Conservation (phyloP, 306 rosid genomes). For the Bauhinia variegata region DNA sequence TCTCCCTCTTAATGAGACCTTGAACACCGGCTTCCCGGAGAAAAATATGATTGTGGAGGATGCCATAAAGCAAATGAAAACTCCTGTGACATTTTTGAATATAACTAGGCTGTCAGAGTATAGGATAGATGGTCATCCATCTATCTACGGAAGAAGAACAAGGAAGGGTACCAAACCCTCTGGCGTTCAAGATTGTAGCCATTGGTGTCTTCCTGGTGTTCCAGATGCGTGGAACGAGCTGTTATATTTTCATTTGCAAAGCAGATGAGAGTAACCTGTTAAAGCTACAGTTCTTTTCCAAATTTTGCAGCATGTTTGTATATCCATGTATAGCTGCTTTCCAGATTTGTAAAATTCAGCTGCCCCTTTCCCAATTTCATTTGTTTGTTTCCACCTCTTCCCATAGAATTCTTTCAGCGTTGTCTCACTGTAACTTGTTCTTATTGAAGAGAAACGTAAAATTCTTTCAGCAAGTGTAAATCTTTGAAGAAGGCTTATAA, state of each 20-base stretch:
- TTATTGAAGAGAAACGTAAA: too few relatives aligned
- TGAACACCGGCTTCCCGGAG: constrained; percentile 43
- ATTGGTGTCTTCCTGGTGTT: constrained; percentile 98
- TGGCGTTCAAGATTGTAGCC: constrained; percentile 84
- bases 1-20: constrained; percentile 57
- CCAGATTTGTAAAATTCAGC: constrained; percentile 29
- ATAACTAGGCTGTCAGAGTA: constrained; percentile 72
- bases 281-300: constrained; percentile 14
- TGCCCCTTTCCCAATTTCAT: not conserved
- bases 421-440: too few relatives aligned
- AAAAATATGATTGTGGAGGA: constrained; percentile 63
- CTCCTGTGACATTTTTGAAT: constrained; percentile 72
- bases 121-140: constrained; percentile 87
- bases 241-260: constrained; percentile 63
- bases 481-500: too few relatives aligned
- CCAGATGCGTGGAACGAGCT: constrained; percentile 89
- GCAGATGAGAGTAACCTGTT: constrained; percentile 28
- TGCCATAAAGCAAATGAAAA: constrained; percentile 71
- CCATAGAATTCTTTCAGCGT: too few relatives aligned
- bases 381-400: not conserved
- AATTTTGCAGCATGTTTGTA: constrained; percentile 27
- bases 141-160: constrained; percentile 63
- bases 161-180: constrained; percentile 36
- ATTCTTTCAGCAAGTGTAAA: too few relatives aligned
- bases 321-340: not conserved